Evolutionary conservation across 1,139 yeast genomes (phyloP), one percentile per base, ranked within the genome.

Genomic region (Citeromyces hawaiiensis): DNA sequence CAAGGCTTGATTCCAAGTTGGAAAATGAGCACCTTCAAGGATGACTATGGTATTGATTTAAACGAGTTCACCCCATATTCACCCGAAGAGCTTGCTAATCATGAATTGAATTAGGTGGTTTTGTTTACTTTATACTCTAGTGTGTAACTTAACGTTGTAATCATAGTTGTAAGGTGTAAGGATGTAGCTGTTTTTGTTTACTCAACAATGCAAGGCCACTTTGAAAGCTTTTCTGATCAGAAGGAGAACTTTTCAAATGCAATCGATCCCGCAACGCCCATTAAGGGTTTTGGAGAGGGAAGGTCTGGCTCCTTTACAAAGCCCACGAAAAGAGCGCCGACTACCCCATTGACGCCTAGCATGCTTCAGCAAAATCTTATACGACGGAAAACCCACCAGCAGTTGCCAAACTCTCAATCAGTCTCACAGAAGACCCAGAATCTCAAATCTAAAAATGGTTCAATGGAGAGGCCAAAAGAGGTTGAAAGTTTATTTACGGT

Each of bases 281-380:
- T 30, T 3, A 30, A 30, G 10, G 17, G 17, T 3, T 30, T 30
- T 17, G 7, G 7, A 7, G 10, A 5, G 9, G 17, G 13, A 3
- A 30, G 34, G 17, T 3, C 19, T 6, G 17, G 21, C 38, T 15
- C 17, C 4, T 36, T 30, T 16, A 15, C 23, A 15, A 34, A 15
- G 17, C 29, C 13, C 9, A 31, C 32, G 14, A 41, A 41, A 37
- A 44, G 58, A 36, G 48, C 48, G 2, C 53, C 56, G 2, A 44
- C 54, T 3, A 53, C 56, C 9, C 57, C 57, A 3, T 40, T 52
- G 37, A 50, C 55, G 6, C 57, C 56, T 4, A 41, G 49, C 13
- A 38, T 49, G 23, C 38, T 42, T 8, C 46, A 48, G 39, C 43
- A 43, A 31, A 49, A 50, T 35, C 41, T 47, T 14, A 46, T 47